A percentile compares a stretch with the other conserved stretches of the same genome.
Evolutionary conservation across 805 yeast genomes (phyloP).

Genomic region (Kurtzmaniella fragi): DNA sequence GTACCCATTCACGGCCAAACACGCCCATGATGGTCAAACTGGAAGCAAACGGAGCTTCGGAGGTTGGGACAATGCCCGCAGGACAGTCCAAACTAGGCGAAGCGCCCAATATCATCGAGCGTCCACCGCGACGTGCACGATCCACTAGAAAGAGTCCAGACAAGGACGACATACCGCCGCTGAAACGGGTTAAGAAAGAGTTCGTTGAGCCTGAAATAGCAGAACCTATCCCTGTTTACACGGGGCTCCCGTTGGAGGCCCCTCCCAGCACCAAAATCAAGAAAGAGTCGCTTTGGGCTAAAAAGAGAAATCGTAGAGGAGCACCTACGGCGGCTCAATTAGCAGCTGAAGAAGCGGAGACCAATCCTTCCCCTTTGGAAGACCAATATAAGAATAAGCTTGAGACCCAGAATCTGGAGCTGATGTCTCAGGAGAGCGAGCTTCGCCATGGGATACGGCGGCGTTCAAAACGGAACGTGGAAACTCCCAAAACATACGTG

Average conservation of each 20-base stretch:
- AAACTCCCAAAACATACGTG: neutral
- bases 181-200: constrained; percentile 13
- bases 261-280: constrained; percentile 58
- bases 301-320: constrained; percentile 17
- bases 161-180: no score
- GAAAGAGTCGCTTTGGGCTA: constrained; percentile 52
- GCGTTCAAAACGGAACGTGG: neutral
- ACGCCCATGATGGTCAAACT: no score
- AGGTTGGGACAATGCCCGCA: no score
- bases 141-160: no score
- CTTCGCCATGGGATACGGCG: no score
- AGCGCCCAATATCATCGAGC: no score
- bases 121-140: no score
- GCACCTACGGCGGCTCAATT: constrained; percentile 12
- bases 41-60: no score
- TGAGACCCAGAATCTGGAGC: constrained; percentile 11
- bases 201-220: constrained; percentile 59
- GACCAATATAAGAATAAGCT: constrained; percentile 9
- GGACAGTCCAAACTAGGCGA: no score
- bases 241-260: constrained; percentile 72
- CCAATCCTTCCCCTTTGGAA: constrained; percentile 7
- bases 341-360: constrained; percentile 12
- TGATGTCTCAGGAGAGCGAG: neutral
- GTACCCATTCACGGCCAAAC: no score
- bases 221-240: constrained; percentile 52